Evolutionary conservation across 768 basidiomycete species (phyloP).

Genomic region (Suillus decipiens): DNA sequence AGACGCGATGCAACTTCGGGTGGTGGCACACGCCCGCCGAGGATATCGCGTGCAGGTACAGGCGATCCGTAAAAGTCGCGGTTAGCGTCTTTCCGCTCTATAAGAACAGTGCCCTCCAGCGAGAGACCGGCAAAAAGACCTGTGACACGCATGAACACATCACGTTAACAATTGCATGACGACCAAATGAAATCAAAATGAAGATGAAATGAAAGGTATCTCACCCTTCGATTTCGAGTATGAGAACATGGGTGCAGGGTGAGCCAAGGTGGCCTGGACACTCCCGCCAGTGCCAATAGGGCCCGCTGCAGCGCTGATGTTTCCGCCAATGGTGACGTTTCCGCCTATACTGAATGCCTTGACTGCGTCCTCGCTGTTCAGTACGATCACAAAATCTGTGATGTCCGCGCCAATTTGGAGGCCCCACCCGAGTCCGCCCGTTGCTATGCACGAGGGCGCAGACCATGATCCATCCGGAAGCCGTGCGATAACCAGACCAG

Average conservation of each 20-base stretch:
- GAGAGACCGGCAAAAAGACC: conserved; percentile 95
- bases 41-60: conserved; percentile 86
- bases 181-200: not conserved
- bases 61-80: conserved; percentile 94
- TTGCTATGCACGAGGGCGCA: conserved; percentile 96
- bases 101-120: conserved; percentile 90
- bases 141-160: conserved; percentile 27
- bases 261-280: conserved; percentile 82
- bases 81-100: conserved; percentile 96
- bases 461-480: conserved; percentile 96
- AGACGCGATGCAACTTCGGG: conserved; percentile 91
- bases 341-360: conserved; percentile 94
- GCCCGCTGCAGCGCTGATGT: conserved; percentile 82
- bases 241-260: conserved; percentile 97
- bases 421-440: conserved; percentile 92
- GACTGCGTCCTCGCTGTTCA: conserved; percentile 96
- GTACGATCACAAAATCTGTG: conserved; percentile 94
- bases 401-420: conserved; percentile 96
- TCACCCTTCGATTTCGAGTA: conserved; percentile 94
- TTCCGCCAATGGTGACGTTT: conserved; percentile 94
- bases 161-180: not conserved
- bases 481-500: conserved; percentile 89
- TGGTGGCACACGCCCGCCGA: conserved; percentile 93
- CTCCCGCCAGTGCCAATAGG: conserved; percentile 95
- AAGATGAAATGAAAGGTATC: conserved; percentile 18